A percentile compares a stretch with the other conserved stretches of the same genome.
phyloP scores from a whole-genome alignment of 192 early-diverging fungal genomes.

The Pilaira anomala region DNA sequence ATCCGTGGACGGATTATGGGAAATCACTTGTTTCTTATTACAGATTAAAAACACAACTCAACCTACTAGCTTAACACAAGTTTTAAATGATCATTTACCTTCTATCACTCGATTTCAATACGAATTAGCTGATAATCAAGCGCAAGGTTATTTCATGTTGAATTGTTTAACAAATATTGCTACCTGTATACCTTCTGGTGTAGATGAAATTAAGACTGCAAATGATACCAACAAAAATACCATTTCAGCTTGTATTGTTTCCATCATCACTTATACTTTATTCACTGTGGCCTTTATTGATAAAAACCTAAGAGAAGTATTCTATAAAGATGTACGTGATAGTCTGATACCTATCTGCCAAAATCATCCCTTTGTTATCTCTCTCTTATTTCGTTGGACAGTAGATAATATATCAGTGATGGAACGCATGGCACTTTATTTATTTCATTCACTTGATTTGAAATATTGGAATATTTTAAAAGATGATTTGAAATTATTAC shows the following conservation, averaged over 20 bases:
- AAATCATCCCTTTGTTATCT: conserved; percentile 31
- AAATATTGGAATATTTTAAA: conserved; percentile 37
- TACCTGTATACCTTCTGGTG: conserved; percentile 23
- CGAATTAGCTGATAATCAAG: conserved; percentile 23
- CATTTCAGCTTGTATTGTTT: conserved; percentile 18
- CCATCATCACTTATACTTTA: conserved; percentile 35
- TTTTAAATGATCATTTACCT: conserved; percentile 6
- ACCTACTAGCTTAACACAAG: background rate
- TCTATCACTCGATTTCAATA: conserved; percentile 7
- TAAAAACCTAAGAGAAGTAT: conserved; percentile 29
- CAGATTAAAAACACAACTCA: conserved; percentile 1
- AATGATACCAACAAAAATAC: background rate
- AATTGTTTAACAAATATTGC: conserved; percentile 41
- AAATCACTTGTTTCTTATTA: conserved; percentile 13
- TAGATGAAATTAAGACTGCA: conserved; percentile 1
- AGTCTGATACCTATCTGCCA: conserved; percentile 38
- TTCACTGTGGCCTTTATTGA: conserved; percentile 43
- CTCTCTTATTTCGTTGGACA: conserved; percentile 39
- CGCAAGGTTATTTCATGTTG: conserved; percentile 42
- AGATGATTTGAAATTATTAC: conserved; percentile 35
- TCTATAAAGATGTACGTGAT: conserved; percentile 46
- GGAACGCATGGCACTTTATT: conserved; percentile 42
- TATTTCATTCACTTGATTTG: conserved; percentile 44
- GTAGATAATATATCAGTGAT: conserved; percentile 38
- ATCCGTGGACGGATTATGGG: conserved; percentile 25